Base-by-base conservation (phyloP, 345 rosid species). In the Gossypium ekmanianum region DNA sequence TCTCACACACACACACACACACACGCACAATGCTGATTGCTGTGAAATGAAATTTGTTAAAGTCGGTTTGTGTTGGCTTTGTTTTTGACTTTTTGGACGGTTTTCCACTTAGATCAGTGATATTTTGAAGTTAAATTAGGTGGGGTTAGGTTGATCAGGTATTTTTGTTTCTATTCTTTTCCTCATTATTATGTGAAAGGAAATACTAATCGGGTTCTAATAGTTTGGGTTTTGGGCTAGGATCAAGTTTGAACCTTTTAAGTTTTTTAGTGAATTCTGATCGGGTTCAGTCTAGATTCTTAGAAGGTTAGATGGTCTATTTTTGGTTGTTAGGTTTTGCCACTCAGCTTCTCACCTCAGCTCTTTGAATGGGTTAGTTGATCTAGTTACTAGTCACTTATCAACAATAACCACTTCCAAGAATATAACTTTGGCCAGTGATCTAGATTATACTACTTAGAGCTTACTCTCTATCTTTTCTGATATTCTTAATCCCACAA, bases 401-500 rank as follows among this genome's bases (percentile, higher is more conserved):
- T 68, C 57, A 48, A 51, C 61, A 27, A 29, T 29, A 51, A 69
- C 26, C 45, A 27, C 20, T 48, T 27, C 8, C 8, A n/a, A 27
- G 26, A 1, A 29, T 70, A 27, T 70, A 70, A 52, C 24, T 51
- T 52, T 51, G 9, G 11, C n/a, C 7, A 50, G 0, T 50, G n/a
- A 69, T 51, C 18, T 51, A 27, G 7, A 34, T 9, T 69, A 55
- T 55, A 7, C 8, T 17, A 61, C 27, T 61, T 45, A 0, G 3
- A 27, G 9, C 48, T 61, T 61, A 61, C 50, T 62, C 27, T 61
- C 54, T 45, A 3, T 47, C 39, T 58, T 48, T 48, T 67, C 1
- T 68, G 65, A 62, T 57, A 27, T 56, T 5, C 51, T 75, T 57
- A 22, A 29, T 79, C 50, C 54, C 77, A 57, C 73, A 78, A 55